These are phyloP conservation scores for Eimeria tenella DNA, from an alignment of 169 alveolate species.

Conservation along the genomic window DNA sequence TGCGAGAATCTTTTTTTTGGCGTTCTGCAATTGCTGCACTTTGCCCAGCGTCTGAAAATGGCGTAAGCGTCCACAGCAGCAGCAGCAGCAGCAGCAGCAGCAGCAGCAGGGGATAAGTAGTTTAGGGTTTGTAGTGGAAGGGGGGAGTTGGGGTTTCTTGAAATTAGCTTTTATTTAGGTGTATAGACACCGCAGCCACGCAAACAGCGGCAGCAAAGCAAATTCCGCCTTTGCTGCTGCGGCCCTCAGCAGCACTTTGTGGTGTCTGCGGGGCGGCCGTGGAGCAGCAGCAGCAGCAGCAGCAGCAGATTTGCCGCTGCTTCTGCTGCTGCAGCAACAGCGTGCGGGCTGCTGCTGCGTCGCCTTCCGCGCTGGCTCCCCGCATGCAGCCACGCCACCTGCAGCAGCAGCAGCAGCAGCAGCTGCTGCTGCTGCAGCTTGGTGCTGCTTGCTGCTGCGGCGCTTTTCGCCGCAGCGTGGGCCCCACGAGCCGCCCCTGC, in stretches of 20 bases:
- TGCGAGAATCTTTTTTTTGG: neutral
- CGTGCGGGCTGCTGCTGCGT: no score
- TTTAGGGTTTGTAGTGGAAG: neutral
- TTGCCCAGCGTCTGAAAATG: slow-evolving; percentile 4
- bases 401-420: slow-evolving; percentile 34
- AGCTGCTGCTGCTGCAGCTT: neutral
- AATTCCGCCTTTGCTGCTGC: no score
- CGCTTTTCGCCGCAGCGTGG: no score
- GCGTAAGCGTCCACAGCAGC: slow-evolving; percentile 17
- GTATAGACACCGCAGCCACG: slow-evolving; percentile 14
- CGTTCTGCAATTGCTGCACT: neutral
- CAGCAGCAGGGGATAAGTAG: neutral
- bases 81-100: slow-evolving; percentile 45
- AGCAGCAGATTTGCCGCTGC: neutral
- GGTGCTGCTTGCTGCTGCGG: no score
- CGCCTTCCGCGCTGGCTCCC: no score
- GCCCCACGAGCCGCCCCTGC: no score
- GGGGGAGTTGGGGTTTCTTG: neutral
- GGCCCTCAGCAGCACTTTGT: neutral
- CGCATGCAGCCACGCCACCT: neutral
- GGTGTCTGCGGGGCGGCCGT: neutral
- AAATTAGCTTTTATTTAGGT: neutral
- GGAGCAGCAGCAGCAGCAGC: slow-evolving; percentile 1
- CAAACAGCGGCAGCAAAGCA: neutral
- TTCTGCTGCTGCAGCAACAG: neutral